phyloP scores from a whole-genome alignment of 164 flowering plant genomes.

The Houttuynia cordata region DNA sequence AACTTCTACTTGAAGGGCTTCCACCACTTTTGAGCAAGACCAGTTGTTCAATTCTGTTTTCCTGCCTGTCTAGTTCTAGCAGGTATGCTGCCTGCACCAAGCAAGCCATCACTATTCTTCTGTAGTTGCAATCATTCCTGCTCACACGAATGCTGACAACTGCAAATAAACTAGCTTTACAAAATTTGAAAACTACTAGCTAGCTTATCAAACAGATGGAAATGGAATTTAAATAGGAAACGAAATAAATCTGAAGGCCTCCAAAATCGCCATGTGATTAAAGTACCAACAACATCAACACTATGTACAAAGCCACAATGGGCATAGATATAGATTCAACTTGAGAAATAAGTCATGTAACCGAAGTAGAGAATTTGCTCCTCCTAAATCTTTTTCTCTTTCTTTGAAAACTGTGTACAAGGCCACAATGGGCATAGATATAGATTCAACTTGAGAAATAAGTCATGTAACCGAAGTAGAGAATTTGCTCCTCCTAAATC shows the following conservation, averaged over 20 bases:
- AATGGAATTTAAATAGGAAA: neutral
- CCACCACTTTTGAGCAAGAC: slow-evolving; percentile 97
- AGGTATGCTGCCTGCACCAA: slow-evolving; percentile 88
- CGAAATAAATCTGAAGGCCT: neutral
- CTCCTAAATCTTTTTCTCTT: too few species aligned
- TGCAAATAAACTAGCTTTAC: neutral
- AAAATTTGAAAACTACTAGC: neutral
- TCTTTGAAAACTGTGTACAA: too few species aligned
- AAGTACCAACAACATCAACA: neutral
- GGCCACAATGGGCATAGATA: neutral
- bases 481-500: too few species aligned
- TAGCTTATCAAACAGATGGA: too few species aligned
- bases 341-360: too few species aligned
- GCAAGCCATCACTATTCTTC: slow-evolving; percentile 81
- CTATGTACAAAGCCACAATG: neutral
- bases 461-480: too few species aligned
- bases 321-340: neutral
- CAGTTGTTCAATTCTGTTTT: slow-evolving; percentile 47
- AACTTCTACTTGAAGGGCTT: slow-evolving; percentile 81
- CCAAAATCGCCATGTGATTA: neutral
- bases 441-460: neutral
- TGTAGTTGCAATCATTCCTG: slow-evolving; percentile 86
- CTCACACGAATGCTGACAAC: neutral
- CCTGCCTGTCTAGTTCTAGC: slow-evolving; percentile 90
- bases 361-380: too few species aligned